These are phyloP conservation scores for Saturnispora saitoi DNA, from an alignment of 805 yeast species.

Conservation along the genomic window DNA sequence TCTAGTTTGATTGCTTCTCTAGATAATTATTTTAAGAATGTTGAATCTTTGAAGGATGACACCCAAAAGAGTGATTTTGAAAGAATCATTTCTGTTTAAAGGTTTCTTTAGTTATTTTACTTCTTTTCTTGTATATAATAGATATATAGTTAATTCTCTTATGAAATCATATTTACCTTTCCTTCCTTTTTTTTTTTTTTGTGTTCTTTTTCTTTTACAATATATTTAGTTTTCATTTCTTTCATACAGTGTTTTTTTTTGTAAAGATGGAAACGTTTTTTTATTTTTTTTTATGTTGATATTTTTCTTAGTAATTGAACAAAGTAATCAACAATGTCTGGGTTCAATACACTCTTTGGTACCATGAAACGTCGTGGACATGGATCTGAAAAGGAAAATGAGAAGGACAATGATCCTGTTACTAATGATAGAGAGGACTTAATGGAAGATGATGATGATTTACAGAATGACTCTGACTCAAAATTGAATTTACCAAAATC, in stretches of 20 bases:
- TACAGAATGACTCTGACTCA: constrained; percentile 28
- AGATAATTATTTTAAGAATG: neutral
- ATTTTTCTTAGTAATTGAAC: too few species aligned
- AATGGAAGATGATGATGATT: constrained; percentile 31
- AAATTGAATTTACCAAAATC: constrained; percentile 32
- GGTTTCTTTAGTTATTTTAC: neutral
- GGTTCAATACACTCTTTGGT: constrained; percentile 4
- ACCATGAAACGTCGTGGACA: constrained; percentile 13
- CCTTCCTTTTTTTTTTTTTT: too few species aligned
- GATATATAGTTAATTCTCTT: constrained; percentile 1
- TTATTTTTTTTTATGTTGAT: too few species aligned
- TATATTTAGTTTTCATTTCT: too few species aligned
- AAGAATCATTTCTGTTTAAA: constrained; percentile 7
- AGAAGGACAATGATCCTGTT: constrained; percentile 2
- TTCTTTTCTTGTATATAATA: constrained; percentile 2
- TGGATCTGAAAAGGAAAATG: constrained; percentile 9
- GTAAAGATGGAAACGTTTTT: too few species aligned
- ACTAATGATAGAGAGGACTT: constrained; percentile 13
- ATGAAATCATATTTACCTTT: constrained; percentile 3
- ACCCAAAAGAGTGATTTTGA: neutral
- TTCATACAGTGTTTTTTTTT: too few species aligned
- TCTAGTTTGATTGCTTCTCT: neutral
- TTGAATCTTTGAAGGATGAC: neutral
- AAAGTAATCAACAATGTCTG: neutral
- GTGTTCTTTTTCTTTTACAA: too few species aligned